Evolutionary conservation across 2,329 filamentous ascomycete species (phyloP), one percentile per base, ranked within the genome.

Genomic region (Proliferodiscus dingleyae): DNA sequence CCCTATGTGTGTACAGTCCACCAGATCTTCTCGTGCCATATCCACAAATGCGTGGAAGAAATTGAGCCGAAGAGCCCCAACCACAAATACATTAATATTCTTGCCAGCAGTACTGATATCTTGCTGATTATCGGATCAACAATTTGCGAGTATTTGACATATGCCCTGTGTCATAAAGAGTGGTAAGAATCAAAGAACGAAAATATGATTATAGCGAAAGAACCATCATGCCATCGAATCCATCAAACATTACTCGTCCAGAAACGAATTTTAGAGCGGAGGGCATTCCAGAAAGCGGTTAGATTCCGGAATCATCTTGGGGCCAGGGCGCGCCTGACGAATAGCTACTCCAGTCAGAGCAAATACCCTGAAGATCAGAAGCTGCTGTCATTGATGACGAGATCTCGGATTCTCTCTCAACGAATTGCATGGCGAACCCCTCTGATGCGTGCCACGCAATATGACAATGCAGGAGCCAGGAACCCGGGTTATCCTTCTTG

Each of bases 371-470:
- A 30, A 58, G 55, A 2, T 38, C 39, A 4, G 37, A 32, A 1
- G 49, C 42, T 32, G 57, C 53, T 0, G 42, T 41, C 44, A 61
- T 52, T 0, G 44, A n/a, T 38, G 3, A 48, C 36, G 0, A 45
- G 19, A 61, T 61, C n/a, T 53, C 23, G 22, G 32, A 43, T 42
- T 59, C 47, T n/a, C 45, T 24, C 42, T 68, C 71, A 4, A 80
- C 61, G 49, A 80, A 73, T 56, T 77, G 72, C 24, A 72, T 54
- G 9, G 76, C 66, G 39, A 80, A 68, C 4, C 77, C 77, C 7
- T 69, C 69, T 1, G 72, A 73, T 1, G 71, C 70, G 57, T 81
- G 77, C 76, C 76, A 81, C 1, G 62, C 63, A 41, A 67, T 63
- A 43, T 67, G 64, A 52, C 65, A 67, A 48, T 67, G 65, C 16